Conservation (phyloP, 2,329 filamentous ascomycete species). For the Aspergillus thermomutatus region DNA sequence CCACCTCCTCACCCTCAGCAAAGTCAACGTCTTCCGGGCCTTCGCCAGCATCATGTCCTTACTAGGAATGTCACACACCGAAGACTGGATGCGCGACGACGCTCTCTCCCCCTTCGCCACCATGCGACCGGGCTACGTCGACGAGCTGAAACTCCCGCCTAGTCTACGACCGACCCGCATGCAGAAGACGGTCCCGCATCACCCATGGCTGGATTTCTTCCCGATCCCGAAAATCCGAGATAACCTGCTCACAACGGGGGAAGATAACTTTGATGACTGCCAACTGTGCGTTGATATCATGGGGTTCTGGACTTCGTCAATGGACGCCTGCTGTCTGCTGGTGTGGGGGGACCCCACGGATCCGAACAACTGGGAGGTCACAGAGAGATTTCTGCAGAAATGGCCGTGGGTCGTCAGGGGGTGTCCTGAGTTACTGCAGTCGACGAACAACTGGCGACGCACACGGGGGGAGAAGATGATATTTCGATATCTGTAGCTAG, state of each 20-base stretch:
- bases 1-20: conserved; percentile 32
- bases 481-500: conserved; percentile 24
- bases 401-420: conserved; percentile 38
- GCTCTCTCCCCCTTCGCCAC: conserved; percentile 26
- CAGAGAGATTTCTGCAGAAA: conserved; percentile 43
- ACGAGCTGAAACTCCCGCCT: conserved; percentile 18
- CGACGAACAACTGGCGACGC: conserved; percentile 26
- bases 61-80: conserved; percentile 19
- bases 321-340: conserved; percentile 35
- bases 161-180: conserved; percentile 37
- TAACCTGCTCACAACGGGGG: conserved; percentile 34
- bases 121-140: conserved; percentile 1
- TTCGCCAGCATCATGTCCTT: conserved; percentile 27
- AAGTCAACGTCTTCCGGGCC: conserved; percentile 36
- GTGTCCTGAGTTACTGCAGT: conserved; percentile 21
- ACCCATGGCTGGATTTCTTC: conserved; percentile 39
- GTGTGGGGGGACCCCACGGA: conserved; percentile 52
- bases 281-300: conserved; percentile 39
- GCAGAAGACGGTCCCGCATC: conserved; percentile 38
- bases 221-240: conserved; percentile 38
- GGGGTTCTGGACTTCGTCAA: conserved; percentile 27
- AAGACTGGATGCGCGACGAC: conserved; percentile 25
- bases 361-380: conserved; percentile 47
- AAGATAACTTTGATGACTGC: conserved; percentile 29
- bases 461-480: conserved; percentile 23